Base-by-base conservation (phyloP, 1,284 basidiomycete species). In the Ustilago xerochloae region DNA sequence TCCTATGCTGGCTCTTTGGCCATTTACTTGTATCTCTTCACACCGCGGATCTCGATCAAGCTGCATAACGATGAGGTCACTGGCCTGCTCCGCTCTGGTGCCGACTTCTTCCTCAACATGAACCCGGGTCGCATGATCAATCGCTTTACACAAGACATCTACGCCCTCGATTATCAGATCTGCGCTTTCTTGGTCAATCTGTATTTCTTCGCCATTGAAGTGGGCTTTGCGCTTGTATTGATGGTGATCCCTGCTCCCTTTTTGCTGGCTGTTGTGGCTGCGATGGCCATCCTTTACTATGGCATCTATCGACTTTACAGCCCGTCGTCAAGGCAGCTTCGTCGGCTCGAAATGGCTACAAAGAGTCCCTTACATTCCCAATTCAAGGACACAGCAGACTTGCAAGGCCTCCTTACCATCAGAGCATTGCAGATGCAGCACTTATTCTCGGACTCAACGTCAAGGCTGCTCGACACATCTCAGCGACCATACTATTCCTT, bases 81-180 rank as follows among this genome's bases (percentile, higher is more conserved):
- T n/a, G 68, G 56, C 15, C 38, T 75, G 9, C 41, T 70, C 18
- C 26, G 38, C 13, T 35, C 71, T 4, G 45, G 52, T 0, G 16
- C 46, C 56, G 47, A 70, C 3, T 61, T 35, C 30, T 75, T 68
- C 56, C 67, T 76, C 32, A 49, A 71, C 24, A 35, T 36, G 20
- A 63, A 51, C 22, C 49, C 64, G 15, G 75, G 75, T 16, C 59
- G 55, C 22, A 62, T 78, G 26, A 41, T 76, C 43, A 76, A 76
- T 39, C 60, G 75, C 5, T 76, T 76, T 55, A 70, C 74, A 22
- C 69, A 74, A 43, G 75, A 76, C 36, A 46, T 78, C 50, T 77
- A 63, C 26, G 33, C 45, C n/a, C 22, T 74, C 26, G 76, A 78
- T 45, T 68, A 36, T 29, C 29, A 48, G 30, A 56, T 75, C 26